Base-by-base conservation (phyloP, 208 protist species). In the Trypanosoma cruzi region DNA sequence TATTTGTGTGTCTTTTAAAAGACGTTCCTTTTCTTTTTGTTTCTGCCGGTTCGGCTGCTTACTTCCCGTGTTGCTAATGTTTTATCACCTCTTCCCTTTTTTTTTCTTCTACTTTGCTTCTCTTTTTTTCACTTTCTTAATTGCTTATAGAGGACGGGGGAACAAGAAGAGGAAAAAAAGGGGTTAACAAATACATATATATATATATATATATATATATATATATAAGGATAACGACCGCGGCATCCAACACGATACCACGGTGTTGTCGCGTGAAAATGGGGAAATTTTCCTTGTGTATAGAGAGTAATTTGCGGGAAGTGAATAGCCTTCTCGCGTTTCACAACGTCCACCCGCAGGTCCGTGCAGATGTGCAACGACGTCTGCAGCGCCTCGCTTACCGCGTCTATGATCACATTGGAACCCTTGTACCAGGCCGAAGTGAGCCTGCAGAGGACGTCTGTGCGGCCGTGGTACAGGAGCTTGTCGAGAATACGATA, bases 261-360 rank as follows among this genome's bases (percentile, higher is more conserved):
- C 26, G 28, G 22, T 28, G 22, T 8, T 54, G 4, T 44, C 6
- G 34, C 26, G 5, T 34, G 14, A 52, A 3, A 61, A 69, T 95
- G 89, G 89, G 89, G 11, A 71, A 64, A 49, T 88, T 93, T 54
- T 55, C 80, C 11, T 66, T 93, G 16, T 84, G 78, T 52, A 71
- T 90, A 6, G 84, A 96, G 73, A 77, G 61, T 22, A 85, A 85
- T 2, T 73, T 85, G 28, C 79, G 84, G n/a, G 88, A 96, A 52
- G 85, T 96, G 26, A 82, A 86, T 28, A 77, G 76, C 46, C 64
- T 94, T 37, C 81, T 96, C 22, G 67, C 63, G 31, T 80, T 96
- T 50, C 90, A 96, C 78, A 86, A 88, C 26, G 88, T 93, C 2
- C 90, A 96, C 58, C 87, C 88, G 22, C 85, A 94, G 61, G 90